These are phyloP conservation scores for Puccinia horiana DNA, from an alignment of 1,284 basidiomycete genomes.

Conservation along the genomic window DNA sequence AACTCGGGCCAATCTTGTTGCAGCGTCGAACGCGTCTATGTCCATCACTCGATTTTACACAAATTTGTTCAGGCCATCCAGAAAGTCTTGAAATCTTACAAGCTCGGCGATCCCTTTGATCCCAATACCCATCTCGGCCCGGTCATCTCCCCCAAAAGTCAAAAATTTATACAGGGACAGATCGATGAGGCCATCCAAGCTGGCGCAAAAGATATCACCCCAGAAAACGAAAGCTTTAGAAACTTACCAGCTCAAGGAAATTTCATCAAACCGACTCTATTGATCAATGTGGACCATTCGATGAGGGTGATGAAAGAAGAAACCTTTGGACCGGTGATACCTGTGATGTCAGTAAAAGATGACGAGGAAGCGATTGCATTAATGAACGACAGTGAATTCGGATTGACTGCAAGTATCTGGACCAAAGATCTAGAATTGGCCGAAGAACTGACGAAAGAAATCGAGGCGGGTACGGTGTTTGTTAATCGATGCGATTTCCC, in stretches of 20 bases:
- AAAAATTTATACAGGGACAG: constrained; percentile 79
- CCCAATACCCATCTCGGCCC: constrained; percentile 79
- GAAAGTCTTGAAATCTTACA: constrained; percentile 62
- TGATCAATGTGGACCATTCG: constrained; percentile 81
- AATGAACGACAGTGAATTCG: constrained; percentile 96
- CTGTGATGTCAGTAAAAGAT: constrained; percentile 75
- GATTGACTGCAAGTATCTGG: constrained; percentile 90
- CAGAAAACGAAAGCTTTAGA: constrained; percentile 69
- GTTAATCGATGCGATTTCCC: constrained; percentile 84
- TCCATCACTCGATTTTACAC: constrained; percentile 80
- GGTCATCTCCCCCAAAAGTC: constrained; percentile 82
- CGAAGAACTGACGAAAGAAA: constrained; percentile 68
- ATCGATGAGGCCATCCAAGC: constrained; percentile 75
- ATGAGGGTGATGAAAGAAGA: constrained; percentile 95
- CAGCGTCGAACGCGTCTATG: constrained; percentile 86
- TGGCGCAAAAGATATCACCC: constrained; percentile 76
- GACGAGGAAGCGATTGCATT: constrained; percentile 81
- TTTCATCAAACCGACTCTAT: constrained; percentile 83
- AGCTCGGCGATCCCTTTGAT: constrained; percentile 79
- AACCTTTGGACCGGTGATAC: constrained; percentile 85
- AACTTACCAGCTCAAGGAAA: constrained; percentile 68
- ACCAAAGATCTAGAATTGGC: constrained; percentile 76
- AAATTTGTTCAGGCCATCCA: constrained; percentile 66
- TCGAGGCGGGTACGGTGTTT: constrained; percentile 89
- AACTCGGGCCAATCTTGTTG: constrained; percentile 94